Base-by-base conservation (phyloP, 345 rosid genomes). In the Linum lewisii region DNA sequence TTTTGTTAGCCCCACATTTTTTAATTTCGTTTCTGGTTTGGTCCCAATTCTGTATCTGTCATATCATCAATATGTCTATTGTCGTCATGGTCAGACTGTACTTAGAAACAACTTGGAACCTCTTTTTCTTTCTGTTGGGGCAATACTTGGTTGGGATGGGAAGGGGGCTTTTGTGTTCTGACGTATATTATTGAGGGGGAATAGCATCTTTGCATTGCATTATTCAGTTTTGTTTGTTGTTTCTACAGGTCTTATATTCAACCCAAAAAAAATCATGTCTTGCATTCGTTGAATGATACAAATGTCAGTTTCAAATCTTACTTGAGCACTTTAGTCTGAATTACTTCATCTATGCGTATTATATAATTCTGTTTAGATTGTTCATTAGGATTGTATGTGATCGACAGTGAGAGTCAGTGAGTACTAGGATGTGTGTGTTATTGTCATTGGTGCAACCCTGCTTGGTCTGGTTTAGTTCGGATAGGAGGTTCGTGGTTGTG, bases 151-250 rank as follows among this genome's bases (percentile, higher is more conserved):
- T 34, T 34, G 38, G 38, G 38, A 11, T 34, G 7, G 38, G 38
- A 11, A 34, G 53, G 53, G 5, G 21, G 53, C n/a, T 49, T 15
- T 49, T 15, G 16, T 49, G 15, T 14, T 49, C 53, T n/a, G 10
- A 34, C 53, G 16, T 5, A 6, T 49, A 14, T 14, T 20, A 49
- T 49, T 49, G 53, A 20, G n/a, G 53, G 53, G 53, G 21, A 14
- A 49, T 49, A 7, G 21, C 53, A 49, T 49, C 53, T n/a, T 20
- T 49, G 53, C 53, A 49, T 49, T 49, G 53, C 53, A 49, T 49
- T 49, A 14, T 49, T 49, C 21, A 14, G 5, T 49, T 49, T 49
- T 20, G 53, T 49, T 49, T 15, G n/a, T 49, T 20, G 53, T 49
- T 20, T 14, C 16, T 14, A 20, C 53, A 49, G n/a, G n/a, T 14